Evolutionary conservation across 2,329 filamentous ascomycete genomes (phyloP).

Genomic region (Penicillium frequentans): DNA sequence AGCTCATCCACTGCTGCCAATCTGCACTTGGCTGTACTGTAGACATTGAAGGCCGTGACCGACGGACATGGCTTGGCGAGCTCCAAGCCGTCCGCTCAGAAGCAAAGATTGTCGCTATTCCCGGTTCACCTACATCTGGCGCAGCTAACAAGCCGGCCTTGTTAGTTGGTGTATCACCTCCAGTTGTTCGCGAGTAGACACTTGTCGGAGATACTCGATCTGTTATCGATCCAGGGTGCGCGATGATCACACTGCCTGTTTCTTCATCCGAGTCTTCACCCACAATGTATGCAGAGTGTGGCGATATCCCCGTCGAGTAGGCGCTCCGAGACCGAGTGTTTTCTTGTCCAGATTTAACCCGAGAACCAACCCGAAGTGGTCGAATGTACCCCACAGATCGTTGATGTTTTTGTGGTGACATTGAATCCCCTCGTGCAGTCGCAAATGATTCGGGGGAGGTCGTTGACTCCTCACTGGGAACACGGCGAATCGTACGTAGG

Average conservation of each 20-base stretch:
- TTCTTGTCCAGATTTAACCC: background rate
- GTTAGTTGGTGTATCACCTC: constrained; percentile 30
- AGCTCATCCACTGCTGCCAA: constrained; percentile 41
- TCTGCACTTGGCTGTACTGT: constrained; percentile 29
- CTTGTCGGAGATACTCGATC: constrained; percentile 36
- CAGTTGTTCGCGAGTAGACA: constrained; percentile 44
- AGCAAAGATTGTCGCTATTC: constrained; percentile 40
- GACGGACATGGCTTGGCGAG: constrained; percentile 27
- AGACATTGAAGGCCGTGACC: background rate
- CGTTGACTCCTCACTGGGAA: constrained; percentile 33
- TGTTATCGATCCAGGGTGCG: constrained; percentile 2
- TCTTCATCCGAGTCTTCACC: constrained; percentile 19
- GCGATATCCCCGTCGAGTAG: background rate
- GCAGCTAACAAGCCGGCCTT: background rate
- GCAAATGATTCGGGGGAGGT: constrained; percentile 32
- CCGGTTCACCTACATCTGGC: constrained; percentile 22
- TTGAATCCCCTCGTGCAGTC: constrained; percentile 24
- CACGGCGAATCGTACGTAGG: constrained; percentile 30
- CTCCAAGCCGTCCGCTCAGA: constrained; percentile 30
- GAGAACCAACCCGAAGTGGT: constrained; percentile 3
- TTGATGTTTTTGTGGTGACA: constrained; percentile 21
- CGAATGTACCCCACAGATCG: background rate
- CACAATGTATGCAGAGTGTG: background rate
- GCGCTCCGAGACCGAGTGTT: background rate
- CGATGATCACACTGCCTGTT: constrained; percentile 20